phyloP scores from a whole-genome alignment of 805 yeast species.

The Candida khao-thaluensis region DNA sequence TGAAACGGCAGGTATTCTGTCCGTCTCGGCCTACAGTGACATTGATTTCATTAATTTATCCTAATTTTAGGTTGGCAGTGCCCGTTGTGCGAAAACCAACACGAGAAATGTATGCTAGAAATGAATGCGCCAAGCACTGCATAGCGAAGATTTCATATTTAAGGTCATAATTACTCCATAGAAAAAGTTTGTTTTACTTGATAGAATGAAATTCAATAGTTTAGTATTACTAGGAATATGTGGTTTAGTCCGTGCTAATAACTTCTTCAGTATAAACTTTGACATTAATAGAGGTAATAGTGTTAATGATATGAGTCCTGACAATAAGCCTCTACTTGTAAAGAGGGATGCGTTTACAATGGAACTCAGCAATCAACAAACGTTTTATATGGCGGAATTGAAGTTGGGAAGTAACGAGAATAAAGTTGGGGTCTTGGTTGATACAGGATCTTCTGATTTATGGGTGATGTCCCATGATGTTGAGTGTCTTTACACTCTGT shows the following conservation, averaged over 20 bases:
- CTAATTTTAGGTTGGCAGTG: slow-evolving; percentile 1
- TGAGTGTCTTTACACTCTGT: slow-evolving; percentile 16
- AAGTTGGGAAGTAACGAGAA: slow-evolving; percentile 31
- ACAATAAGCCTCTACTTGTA: slow-evolving; percentile 9
- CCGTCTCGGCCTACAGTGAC: too few relatives aligned
- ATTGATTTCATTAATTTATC: too few relatives aligned
- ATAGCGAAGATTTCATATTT: too few relatives aligned
- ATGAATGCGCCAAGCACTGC: too few relatives aligned
- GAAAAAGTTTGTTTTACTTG: too few relatives aligned
- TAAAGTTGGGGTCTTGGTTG: slow-evolving; percentile 31
- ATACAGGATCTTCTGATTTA: slow-evolving; percentile 44
- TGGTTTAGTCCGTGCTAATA: neutral
- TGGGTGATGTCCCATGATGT: slow-evolving; percentile 40
- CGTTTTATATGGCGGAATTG: slow-evolving; percentile 29
- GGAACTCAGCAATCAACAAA: slow-evolving; percentile 22
- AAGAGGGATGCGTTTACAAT: slow-evolving; percentile 15
- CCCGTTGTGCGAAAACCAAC: too few relatives aligned
- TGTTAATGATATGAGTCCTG: slow-evolving; percentile 10
- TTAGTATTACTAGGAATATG: neutral
- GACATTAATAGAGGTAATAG: slow-evolving; percentile 15
- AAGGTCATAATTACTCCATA: too few relatives aligned
- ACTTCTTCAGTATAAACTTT: slow-evolving; percentile 13
- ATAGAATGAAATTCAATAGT: neutral
- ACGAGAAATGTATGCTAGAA: too few relatives aligned
- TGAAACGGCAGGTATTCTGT: too few relatives aligned